phyloP scores from a whole-genome alignment of 108 stramenopile genomes.

The Chaetoceros tenuissimus region DNA sequence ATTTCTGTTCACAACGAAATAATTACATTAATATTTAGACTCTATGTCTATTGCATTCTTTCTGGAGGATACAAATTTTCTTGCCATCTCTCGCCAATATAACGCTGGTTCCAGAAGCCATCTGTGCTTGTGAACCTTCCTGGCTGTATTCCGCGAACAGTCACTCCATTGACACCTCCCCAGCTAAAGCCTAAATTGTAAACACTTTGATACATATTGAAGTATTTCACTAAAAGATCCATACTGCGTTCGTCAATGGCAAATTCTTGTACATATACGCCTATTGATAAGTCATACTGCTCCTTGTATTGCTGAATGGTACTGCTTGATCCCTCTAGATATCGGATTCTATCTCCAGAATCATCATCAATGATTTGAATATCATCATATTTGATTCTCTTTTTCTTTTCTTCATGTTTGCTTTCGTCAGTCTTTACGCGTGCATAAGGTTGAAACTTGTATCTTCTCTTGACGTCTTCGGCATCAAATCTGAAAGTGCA shows the following conservation, averaged over 20 bases:
- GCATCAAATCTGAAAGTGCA: conserved; percentile 50
- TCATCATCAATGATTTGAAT: neutral
- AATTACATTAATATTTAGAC: too few species aligned
- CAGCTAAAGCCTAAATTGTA: conserved; percentile 72
- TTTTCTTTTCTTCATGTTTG: conserved; percentile 24
- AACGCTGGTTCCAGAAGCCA: conserved; percentile 70
- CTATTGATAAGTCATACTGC: conserved; percentile 55
- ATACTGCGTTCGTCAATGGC: conserved; percentile 73
- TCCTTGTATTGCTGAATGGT: conserved; percentile 70
- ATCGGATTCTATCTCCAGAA: neutral
- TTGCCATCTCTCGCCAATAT: conserved; percentile 28
- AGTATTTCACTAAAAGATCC: conserved; percentile 47
- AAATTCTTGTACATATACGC: conserved; percentile 81
- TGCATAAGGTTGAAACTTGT: conserved; percentile 57
- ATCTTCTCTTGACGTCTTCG: conserved; percentile 34
- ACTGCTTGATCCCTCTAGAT: conserved; percentile 14
- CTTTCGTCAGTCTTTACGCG: conserved; percentile 4
- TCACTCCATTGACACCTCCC: conserved; percentile 83
- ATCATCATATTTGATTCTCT: neutral
- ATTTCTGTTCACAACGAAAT: too few species aligned
- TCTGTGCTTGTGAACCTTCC: conserved; percentile 74
- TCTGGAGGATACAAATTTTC: neutral
- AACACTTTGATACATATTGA: conserved; percentile 52
- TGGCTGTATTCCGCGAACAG: conserved; percentile 69
- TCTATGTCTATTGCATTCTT: neutral